These are phyloP conservation scores for Pseudoturritis turrita DNA, from an alignment of 345 rosid species.

Conservation along the genomic window DNA sequence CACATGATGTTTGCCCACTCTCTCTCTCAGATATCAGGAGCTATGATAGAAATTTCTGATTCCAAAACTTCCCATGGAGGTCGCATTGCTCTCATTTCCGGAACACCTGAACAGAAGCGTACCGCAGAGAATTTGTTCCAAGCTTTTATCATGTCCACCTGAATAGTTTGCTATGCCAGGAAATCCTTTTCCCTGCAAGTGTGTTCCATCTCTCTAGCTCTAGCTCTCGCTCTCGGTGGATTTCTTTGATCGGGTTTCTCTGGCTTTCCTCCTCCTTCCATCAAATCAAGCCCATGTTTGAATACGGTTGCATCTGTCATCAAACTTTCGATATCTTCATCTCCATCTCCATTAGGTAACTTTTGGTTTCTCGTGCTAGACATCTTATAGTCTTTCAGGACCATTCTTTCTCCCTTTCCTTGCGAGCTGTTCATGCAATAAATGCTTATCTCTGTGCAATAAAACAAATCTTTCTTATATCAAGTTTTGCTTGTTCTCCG, in stretches of 20 bases:
- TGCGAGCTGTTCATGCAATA: conserved; percentile 11
- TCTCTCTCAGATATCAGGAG: conserved; percentile 90
- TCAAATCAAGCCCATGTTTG: conserved; percentile 37
- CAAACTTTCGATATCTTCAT: conserved; percentile 15
- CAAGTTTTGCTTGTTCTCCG: neutral
- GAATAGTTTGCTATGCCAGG: conserved; percentile 32
- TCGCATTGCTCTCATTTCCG: conserved; percentile 78
- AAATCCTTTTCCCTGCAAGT: conserved; percentile 23
- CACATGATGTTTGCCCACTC: conserved; percentile 9
- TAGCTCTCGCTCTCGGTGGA: conserved; percentile 37
- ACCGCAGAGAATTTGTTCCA: conserved; percentile 93
- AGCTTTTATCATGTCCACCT: conserved; percentile 95
- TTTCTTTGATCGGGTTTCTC: conserved; percentile 35
- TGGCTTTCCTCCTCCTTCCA: conserved; percentile 33
- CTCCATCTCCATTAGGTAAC: conserved; percentile 33
- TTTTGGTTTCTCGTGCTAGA: conserved; percentile 31
- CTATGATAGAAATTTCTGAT: conserved; percentile 83
- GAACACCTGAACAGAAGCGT: conserved; percentile 87
- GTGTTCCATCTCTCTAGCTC: conserved; percentile 34
- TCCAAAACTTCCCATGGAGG: conserved; percentile 73
- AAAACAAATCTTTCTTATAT: conserved; percentile 18
- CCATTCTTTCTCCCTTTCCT: conserved; percentile 42
- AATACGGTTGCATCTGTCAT: conserved; percentile 29
- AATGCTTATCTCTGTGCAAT: conserved; percentile 20
- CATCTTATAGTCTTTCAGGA: conserved; percentile 48